These are phyloP conservation scores for Fraxinus platypoda DNA, from an alignment of 305 asterid genomes.

Conservation along the genomic window DNA sequence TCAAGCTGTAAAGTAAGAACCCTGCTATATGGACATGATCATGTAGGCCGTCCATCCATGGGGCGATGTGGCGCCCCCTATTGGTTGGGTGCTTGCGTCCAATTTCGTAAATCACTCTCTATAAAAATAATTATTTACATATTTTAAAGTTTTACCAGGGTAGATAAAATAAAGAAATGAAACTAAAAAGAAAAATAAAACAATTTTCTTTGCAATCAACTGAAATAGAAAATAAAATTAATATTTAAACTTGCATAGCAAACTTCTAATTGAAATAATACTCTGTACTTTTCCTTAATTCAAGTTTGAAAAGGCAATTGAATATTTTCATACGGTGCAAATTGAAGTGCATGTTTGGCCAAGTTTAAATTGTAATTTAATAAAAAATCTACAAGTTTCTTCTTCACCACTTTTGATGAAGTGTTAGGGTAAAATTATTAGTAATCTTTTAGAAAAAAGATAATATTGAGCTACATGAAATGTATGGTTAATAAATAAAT, in stretches of 20 bases:
- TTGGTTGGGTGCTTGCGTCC: too few species aligned
- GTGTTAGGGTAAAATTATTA: neutral
- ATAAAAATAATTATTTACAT: neutral
- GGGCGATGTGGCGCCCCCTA: too few species aligned
- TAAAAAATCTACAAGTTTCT: too few species aligned
- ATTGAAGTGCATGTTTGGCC: neutral
- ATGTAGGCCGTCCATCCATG: too few species aligned
- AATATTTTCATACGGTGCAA: neutral
- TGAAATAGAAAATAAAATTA: neutral
- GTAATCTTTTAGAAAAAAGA: too few species aligned
- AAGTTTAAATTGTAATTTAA: too few species aligned
- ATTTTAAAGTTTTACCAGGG: neutral
- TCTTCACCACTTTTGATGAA: too few species aligned
- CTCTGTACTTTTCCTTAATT: neutral
- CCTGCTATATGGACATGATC: too few species aligned
- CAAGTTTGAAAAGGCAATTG: neutral
- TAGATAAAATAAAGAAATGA: neutral
- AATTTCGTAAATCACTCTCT: neutral
- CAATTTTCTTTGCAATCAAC: neutral
- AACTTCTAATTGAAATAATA: neutral
- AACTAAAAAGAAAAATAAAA: neutral
- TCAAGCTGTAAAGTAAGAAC: neutral
- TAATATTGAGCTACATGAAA: neutral
- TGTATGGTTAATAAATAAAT: too few species aligned
- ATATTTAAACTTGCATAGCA: too few species aligned